A percentile compares a stretch with the other conserved stretches of the same genome.
phyloP scores from a whole-genome alignment of 2,329 filamentous ascomycete genomes.

The Fusarium paranaense region DNA sequence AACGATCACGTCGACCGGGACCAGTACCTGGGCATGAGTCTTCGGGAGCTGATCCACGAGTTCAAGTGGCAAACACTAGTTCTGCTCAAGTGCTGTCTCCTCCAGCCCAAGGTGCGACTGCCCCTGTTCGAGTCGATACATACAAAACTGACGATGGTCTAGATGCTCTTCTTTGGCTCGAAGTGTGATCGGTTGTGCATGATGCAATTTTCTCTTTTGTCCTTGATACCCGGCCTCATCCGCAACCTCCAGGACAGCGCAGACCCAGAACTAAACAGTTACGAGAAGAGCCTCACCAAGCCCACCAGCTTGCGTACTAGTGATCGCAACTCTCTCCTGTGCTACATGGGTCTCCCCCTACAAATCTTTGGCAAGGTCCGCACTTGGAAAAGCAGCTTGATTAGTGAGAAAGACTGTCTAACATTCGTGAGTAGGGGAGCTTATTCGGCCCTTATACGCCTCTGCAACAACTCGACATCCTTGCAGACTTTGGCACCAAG shows the following conservation, averaged over 20 bases:
- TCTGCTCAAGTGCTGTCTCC: slow-evolving; percentile 89
- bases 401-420: slow-evolving; percentile 7
- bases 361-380: slow-evolving; percentile 92
- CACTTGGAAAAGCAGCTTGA: background rate
- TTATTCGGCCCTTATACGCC: slow-evolving; percentile 97
- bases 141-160: background rate
- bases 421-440: slow-evolving; percentile 71
- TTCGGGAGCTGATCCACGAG: slow-evolving; percentile 91
- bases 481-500: slow-evolving; percentile 94
- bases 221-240: slow-evolving; percentile 92
- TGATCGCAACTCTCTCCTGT: slow-evolving; percentile 87
- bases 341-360: slow-evolving; percentile 93
- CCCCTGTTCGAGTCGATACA: background rate
- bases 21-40: slow-evolving; percentile 87
- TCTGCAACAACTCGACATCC: slow-evolving; percentile 91
- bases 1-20: slow-evolving; percentile 80
- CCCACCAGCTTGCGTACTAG: slow-evolving; percentile 91
- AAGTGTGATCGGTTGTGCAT: slow-evolving; percentile 96
- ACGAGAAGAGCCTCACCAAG: slow-evolving; percentile 79
- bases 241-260: slow-evolving; percentile 94
- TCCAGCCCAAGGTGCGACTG: slow-evolving; percentile 86
- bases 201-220: slow-evolving; percentile 97
- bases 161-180: slow-evolving; percentile 99
- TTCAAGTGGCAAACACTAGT: slow-evolving; percentile 96
- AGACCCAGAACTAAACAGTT: slow-evolving; percentile 89